These are phyloP conservation scores for Aspergillus funiculosus DNA, from an alignment of 495 filamentous ascomycete species.

Conservation along the genomic window DNA sequence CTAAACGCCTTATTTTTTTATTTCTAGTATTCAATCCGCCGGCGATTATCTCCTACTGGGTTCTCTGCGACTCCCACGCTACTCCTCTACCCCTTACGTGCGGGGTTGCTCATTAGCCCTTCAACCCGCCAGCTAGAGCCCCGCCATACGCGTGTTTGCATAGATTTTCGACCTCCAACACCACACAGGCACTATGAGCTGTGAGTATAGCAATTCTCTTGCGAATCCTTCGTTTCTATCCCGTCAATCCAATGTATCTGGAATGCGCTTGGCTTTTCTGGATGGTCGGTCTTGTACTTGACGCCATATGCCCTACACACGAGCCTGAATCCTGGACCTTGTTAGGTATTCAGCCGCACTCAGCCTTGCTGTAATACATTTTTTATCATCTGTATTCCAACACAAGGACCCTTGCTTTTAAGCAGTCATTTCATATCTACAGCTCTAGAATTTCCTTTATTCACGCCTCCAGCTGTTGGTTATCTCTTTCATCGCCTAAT, in stretches of 20 bases:
- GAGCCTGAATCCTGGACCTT: conserved; percentile 8
- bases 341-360: conserved; percentile 8
- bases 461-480: background rate
- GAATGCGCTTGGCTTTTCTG: background rate
- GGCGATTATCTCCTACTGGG: no score
- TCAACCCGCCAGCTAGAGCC: conserved; percentile 16
- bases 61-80: background rate
- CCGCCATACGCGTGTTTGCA: conserved; percentile 16
- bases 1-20: no score
- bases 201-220: conserved; percentile 31
- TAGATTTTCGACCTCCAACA: conserved; percentile 5
- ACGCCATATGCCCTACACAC: conserved; percentile 4
- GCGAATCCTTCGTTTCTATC: background rate
- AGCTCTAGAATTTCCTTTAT: background rate
- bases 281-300: conserved; percentile 4
- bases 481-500: background rate
- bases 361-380: conserved; percentile 5
- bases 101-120: conserved; percentile 21
- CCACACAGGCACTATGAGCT: conserved; percentile 39
- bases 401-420: background rate
- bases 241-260: background rate
- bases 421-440: no score
- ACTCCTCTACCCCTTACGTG: conserved; percentile 15
- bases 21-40: no score
- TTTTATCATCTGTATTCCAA: background rate